Conservation (phyloP, 495 filamentous ascomycete genomes). For the Penicillium canariense region DNA sequence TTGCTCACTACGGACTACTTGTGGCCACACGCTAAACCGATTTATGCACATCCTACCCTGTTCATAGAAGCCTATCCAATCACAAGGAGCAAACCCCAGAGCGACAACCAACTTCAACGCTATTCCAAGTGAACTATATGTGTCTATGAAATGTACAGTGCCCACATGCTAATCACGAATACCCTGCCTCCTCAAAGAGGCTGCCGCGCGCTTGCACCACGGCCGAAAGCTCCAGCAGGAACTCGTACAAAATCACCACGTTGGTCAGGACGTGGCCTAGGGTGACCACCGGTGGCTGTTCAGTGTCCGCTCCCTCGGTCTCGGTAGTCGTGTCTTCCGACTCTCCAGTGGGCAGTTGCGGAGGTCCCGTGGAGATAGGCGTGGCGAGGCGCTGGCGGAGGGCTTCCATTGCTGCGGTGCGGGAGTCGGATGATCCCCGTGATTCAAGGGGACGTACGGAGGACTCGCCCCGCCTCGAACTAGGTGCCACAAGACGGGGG, state of each 20-base stretch:
- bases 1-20: too few species aligned
- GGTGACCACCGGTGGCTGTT: conserved; percentile 45
- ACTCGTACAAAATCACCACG: conserved; percentile 62
- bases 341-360: conserved; percentile 10
- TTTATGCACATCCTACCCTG: too few species aligned
- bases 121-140: too few species aligned
- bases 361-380: conserved; percentile 30
- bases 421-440: conserved; percentile 31
- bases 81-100: too few species aligned
- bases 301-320: conserved; percentile 28
- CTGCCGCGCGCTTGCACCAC: conserved; percentile 81
- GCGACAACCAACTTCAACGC: too few species aligned
- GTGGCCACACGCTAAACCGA: too few species aligned
- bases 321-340: conserved; percentile 21
- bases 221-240: conserved; percentile 84
- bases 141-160: conserved; percentile 5
- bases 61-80: too few species aligned
- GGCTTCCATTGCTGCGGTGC: conserved; percentile 30
- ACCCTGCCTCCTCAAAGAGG: conserved; percentile 82
- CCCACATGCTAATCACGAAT: conserved; percentile 13
- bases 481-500: conserved; percentile 13
- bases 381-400: conserved; percentile 38
- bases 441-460: conserved; percentile 26
- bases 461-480: conserved; percentile 23
- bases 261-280: conserved; percentile 85